Conservation (phyloP, 2,329 filamentous ascomycete species). For the Aspergillus texensis region DNA sequence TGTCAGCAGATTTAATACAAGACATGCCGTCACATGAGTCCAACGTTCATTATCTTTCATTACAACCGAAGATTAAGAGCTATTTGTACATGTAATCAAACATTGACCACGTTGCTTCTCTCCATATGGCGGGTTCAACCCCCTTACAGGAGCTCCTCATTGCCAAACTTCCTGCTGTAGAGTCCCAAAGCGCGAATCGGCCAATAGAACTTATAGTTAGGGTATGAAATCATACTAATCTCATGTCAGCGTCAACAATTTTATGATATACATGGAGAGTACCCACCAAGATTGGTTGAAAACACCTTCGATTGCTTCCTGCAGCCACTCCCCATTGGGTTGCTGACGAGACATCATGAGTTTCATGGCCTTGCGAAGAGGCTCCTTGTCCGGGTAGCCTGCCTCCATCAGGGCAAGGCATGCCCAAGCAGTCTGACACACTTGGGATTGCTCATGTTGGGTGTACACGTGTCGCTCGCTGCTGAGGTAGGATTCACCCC, state of each 20-base stretch:
- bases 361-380: slow-evolving; percentile 72
- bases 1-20: slow-evolving; percentile 2
- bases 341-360: slow-evolving; percentile 86
- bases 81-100: neutral
- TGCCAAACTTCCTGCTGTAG: slow-evolving; percentile 74
- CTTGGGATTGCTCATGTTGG: slow-evolving; percentile 79
- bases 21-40: neutral
- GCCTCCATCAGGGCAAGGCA: slow-evolving; percentile 81
- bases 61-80: neutral
- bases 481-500: slow-evolving; percentile 91
- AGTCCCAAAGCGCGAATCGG: slow-evolving; percentile 91
- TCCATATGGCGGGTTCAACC: neutral
- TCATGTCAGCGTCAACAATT: slow-evolving; percentile 23
- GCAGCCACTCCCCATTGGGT: slow-evolving; percentile 87
- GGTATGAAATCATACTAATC: slow-evolving; percentile 90
- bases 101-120: neutral
- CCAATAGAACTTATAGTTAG: slow-evolving; percentile 98
- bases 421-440: slow-evolving; percentile 95
- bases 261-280: neutral
- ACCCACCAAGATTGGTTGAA: slow-evolving; percentile 94
- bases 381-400: slow-evolving; percentile 73
- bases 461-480: slow-evolving; percentile 77
- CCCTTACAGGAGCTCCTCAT: slow-evolving; percentile 56
- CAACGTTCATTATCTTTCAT: neutral
- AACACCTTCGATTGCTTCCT: slow-evolving; percentile 95